Conservation (phyloP, 345 rosid genomes). For the Salix brachista region DNA sequence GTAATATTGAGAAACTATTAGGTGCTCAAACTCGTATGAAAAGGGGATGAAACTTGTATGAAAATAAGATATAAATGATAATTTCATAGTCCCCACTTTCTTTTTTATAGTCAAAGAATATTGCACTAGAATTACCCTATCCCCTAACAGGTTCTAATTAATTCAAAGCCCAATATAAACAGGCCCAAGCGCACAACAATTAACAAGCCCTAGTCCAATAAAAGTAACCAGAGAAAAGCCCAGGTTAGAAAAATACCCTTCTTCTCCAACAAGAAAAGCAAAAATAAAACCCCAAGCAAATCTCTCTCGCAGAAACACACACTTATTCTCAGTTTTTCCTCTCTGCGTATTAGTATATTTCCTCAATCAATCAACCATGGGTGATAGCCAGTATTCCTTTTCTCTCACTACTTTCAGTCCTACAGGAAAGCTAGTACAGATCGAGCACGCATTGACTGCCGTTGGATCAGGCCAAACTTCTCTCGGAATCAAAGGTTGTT, state of each 20-base stretch:
- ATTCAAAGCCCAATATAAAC: neutral
- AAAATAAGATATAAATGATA: too few species aligned
- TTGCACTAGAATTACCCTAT: too few species aligned
- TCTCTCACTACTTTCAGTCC: constrained; percentile 98
- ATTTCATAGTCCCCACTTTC: too few species aligned
- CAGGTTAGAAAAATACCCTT: neutral
- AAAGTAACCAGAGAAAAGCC: neutral
- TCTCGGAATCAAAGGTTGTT: constrained; percentile 76
- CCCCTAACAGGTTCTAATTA: too few species aligned
- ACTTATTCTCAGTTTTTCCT: neutral
- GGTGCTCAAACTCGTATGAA: too few species aligned
- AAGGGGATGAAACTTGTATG: too few species aligned
- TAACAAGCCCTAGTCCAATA: neutral
- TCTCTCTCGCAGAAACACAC: neutral
- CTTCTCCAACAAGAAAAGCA: neutral
- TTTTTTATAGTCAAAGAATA: too few species aligned
- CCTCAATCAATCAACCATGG: constrained; percentile 40
- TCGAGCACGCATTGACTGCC: constrained; percentile 89
- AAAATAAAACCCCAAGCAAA: neutral
- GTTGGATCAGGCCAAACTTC: constrained; percentile 97
- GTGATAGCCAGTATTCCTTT: constrained; percentile 92
- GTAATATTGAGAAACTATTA: too few species aligned
- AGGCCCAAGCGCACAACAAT: neutral
- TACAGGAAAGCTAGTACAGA: constrained; percentile 97
- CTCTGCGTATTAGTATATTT: neutral